Conservation (phyloP, 2,329 filamentous ascomycete genomes). For the Microcyclospora pomicola region DNA sequence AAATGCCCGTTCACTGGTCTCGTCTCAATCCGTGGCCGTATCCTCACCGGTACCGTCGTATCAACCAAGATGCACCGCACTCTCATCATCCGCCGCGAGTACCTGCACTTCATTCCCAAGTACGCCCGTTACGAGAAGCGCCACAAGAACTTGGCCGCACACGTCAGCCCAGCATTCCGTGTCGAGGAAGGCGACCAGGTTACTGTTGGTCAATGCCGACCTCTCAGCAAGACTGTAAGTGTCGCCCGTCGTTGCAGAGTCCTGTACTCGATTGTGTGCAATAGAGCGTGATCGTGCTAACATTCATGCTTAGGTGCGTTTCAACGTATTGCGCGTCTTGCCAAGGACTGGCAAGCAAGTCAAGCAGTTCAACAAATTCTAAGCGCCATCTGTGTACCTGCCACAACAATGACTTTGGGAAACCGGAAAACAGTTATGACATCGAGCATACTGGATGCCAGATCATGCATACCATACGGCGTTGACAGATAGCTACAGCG, state of each 20-base stretch:
- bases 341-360: slow-evolving; percentile 93
- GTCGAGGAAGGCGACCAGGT: slow-evolving; percentile 99
- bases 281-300: background rate
- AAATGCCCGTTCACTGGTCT: slow-evolving; percentile 99
- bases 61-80: slow-evolving; percentile 99
- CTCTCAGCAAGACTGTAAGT: slow-evolving; percentile 98
- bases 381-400: slow-evolving; percentile 24
- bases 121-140: slow-evolving; percentile 99
- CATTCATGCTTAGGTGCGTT: slow-evolving; percentile 58
- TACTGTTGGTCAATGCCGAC: slow-evolving; percentile 98
- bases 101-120: slow-evolving; percentile 99
- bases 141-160: slow-evolving; percentile 99
- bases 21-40: slow-evolving; percentile 99
- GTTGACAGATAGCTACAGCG: too few species aligned
- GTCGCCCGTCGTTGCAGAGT: slow-evolving; percentile 2
- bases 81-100: slow-evolving; percentile 97
- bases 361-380: slow-evolving; percentile 99
- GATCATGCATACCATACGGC: too few species aligned
- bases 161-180: slow-evolving; percentile 99
- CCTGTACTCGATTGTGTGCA: background rate
- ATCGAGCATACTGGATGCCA: too few species aligned
- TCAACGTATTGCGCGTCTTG: slow-evolving; percentile 98
- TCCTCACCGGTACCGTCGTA: slow-evolving; percentile 96
- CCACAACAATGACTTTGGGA: too few species aligned
- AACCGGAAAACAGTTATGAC: too few species aligned